phyloP scores from a whole-genome alignment of 2,329 filamentous ascomycete species.

The Ophiostoma ips region DNA sequence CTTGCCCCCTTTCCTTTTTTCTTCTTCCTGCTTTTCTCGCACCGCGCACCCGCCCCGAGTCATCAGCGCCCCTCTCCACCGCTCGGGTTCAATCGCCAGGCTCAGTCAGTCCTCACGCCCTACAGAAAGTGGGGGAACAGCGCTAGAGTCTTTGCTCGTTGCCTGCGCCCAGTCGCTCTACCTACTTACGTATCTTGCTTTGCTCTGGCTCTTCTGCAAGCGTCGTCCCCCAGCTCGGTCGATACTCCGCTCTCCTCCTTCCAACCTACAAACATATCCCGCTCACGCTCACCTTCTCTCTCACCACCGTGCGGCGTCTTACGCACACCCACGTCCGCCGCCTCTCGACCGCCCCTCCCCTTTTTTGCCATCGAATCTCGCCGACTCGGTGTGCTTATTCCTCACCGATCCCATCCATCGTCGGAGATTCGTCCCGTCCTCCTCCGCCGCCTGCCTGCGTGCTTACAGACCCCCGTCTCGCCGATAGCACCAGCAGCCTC shows the following conservation, averaged over 20 bases:
- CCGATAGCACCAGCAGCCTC: neutral
- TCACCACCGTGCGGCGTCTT: neutral
- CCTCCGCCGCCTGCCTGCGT: neutral
- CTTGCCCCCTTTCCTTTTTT: too few relatives aligned
- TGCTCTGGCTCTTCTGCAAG: neutral
- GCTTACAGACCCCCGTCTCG: neutral
- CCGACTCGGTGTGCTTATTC: neutral
- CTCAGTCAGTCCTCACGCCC: neutral
- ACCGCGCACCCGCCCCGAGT: neutral
- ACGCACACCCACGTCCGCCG: neutral
- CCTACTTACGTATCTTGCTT: constrained; percentile 6
- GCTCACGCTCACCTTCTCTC: neutral
- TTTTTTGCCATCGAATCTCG: neutral
- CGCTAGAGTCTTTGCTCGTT: constrained; percentile 4
- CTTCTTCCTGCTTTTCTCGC: neutral
- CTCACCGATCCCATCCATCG: neutral
- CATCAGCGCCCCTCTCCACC: neutral
- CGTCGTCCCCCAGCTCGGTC: neutral
- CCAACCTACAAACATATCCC: neutral
- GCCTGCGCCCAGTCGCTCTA: constrained; percentile 5
- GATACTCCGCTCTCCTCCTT: neutral
- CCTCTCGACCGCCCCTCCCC: neutral
- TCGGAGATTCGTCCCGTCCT: neutral
- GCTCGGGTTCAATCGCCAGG: neutral
- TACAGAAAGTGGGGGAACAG: constrained; percentile 7